Conservation (phyloP, 2,329 filamentous ascomycete species). For the Aspergillus japonicus region DNA sequence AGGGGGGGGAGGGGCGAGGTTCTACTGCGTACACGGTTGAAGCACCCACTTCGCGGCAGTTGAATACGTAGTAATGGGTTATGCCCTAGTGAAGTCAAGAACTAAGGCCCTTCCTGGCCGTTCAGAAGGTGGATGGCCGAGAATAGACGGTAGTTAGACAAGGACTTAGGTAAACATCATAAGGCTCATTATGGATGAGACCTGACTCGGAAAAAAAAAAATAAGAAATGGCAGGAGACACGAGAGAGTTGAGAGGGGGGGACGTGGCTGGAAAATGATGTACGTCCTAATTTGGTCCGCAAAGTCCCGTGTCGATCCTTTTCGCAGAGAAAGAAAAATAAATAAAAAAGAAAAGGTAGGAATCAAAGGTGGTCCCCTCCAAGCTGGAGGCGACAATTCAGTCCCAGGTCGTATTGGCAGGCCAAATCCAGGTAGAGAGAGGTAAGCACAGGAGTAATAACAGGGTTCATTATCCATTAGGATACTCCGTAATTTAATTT, state of each 20-base stretch:
- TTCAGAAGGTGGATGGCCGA: not conserved
- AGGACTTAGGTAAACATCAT: not conserved
- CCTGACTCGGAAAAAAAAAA: not conserved
- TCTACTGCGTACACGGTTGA: too few relatives aligned
- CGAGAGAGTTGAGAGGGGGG: not conserved
- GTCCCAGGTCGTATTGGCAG: not conserved
- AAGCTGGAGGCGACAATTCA: not conserved
- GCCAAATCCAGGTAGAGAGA: not conserved
- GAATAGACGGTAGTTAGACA: too few relatives aligned
- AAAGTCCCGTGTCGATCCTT: constrained; percentile 22
- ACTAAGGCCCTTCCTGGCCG: not conserved
- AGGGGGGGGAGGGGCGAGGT: not conserved
- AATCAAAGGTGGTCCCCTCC: too few relatives aligned
- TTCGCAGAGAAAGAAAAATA: not conserved
- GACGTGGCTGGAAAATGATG: constrained; percentile 11
- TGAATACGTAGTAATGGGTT: too few relatives aligned
- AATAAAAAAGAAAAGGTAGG: too few relatives aligned
- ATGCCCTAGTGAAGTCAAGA: not conserved
- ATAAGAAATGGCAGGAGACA: not conserved
- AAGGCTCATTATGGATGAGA: not conserved
- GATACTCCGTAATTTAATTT: not conserved
- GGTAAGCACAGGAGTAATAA: not conserved
- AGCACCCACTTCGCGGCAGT: too few relatives aligned
- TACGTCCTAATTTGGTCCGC: constrained; percentile 10
- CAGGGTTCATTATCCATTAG: not conserved